These are phyloP conservation scores for Cucurbitaria berberidis DNA, from an alignment of 2,329 filamentous ascomycete genomes.

Conservation along the genomic window DNA sequence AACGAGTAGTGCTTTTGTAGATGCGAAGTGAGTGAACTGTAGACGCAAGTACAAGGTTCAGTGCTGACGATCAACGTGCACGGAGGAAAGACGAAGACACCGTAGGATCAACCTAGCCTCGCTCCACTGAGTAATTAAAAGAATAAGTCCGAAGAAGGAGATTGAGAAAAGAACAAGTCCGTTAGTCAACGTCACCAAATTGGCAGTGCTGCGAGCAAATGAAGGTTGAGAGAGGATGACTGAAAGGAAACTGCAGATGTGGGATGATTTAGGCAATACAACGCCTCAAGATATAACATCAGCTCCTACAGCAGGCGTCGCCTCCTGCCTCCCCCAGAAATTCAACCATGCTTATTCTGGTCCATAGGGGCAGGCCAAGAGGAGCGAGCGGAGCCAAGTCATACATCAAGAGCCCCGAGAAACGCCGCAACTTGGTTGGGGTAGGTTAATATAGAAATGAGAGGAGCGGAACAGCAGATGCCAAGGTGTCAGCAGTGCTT, in stretches of 20 bases:
- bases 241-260: slow-evolving; percentile 14
- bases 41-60: neutral
- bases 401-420: slow-evolving; percentile 23
- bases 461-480: slow-evolving; percentile 13
- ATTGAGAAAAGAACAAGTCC: slow-evolving; percentile 11
- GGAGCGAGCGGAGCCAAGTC: slow-evolving; percentile 31
- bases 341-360: neutral
- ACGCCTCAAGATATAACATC: slow-evolving; percentile 21
- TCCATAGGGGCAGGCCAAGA: slow-evolving; percentile 30
- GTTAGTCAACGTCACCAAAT: slow-evolving; percentile 7
- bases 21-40: neutral
- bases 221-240: slow-evolving; percentile 19
- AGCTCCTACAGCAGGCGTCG: neutral
- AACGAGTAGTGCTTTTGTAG: neutral
- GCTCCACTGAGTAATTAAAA: slow-evolving; percentile 15
- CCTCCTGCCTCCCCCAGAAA: neutral
- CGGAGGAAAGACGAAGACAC: slow-evolving; percentile 4
- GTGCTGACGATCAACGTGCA: slow-evolving; percentile 23
- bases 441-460: slow-evolving; percentile 12
- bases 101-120: slow-evolving; percentile 21
- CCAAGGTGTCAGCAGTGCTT: slow-evolving; percentile 20
- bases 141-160: slow-evolving; percentile 5
- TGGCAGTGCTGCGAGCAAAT: slow-evolving; percentile 8
- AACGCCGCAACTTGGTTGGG: slow-evolving; percentile 17
- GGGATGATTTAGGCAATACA: slow-evolving; percentile 5